A percentile compares a stretch with the other conserved stretches of the same genome.
Conservation (phyloP, 2,329 filamentous ascomycete species). For the Fusarium pininemorale region DNA sequence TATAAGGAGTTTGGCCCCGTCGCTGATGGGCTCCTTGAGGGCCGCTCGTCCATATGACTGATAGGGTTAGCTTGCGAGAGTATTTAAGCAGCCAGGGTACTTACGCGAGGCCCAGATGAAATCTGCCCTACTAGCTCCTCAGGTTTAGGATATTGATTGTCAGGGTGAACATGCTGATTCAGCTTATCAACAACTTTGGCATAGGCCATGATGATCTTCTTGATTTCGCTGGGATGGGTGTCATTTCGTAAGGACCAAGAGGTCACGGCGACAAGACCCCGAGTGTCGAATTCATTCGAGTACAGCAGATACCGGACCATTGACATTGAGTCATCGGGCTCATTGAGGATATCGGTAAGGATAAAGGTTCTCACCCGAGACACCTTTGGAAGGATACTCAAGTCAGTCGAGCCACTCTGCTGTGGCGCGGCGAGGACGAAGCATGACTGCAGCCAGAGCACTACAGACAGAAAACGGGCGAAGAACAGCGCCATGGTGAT, state of each 20-base stretch:
- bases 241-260: slow-evolving; percentile 10
- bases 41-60: slow-evolving; percentile 8
- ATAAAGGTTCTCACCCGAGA: slow-evolving; percentile 1
- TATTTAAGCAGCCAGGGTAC: not conserved
- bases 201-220: not conserved
- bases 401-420: not conserved
- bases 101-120: not conserved
- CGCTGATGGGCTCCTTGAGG: not conserved
- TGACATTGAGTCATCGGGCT: slow-evolving; percentile 17
- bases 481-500: not conserved
- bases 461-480: not conserved
- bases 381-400: not conserved
- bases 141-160: not conserved
- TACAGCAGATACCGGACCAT: slow-evolving; percentile 9
- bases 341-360: slow-evolving; percentile 6
- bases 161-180: slow-evolving; percentile 8
- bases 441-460: not conserved
- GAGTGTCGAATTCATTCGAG: slow-evolving; percentile 8
- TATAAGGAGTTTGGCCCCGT: not conserved
- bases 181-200: slow-evolving; percentile 7
- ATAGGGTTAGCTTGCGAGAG: not conserved
- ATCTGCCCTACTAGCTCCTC: not conserved
- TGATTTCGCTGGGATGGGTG: slow-evolving; percentile 2
- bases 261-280: not conserved
- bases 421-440: not conserved